Conservation (phyloP, 768 basidiomycete species). For the Podaxis carcinomalis region DNA sequence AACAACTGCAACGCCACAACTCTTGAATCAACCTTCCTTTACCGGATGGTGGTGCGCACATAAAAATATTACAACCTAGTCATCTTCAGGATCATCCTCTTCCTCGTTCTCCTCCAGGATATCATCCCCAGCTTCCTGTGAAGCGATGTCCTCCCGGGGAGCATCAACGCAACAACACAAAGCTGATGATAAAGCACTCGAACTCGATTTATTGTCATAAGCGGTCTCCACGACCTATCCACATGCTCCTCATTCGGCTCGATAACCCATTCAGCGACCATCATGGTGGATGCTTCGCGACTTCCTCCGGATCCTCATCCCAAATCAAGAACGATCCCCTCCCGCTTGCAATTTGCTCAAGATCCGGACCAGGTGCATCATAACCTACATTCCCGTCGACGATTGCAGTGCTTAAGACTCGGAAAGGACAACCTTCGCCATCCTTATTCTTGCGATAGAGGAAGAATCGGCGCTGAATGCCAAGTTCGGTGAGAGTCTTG, state of each 20-base stretch:
- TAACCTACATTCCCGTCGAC: background rate
- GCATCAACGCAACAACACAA: background rate
- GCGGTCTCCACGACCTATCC: background rate
- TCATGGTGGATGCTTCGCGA: background rate
- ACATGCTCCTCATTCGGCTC: background rate
- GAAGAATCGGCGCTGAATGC: background rate
- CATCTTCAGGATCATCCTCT: background rate
- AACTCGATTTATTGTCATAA: background rate
- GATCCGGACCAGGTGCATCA: background rate
- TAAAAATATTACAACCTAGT: background rate
- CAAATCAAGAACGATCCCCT: background rate
- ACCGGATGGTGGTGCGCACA: background rate
- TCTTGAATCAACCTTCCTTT: background rate
- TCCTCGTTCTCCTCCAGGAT: background rate
- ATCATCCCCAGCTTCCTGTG: background rate
- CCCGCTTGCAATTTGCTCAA: background rate
- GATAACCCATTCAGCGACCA: background rate
- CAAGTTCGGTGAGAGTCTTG: background rate
- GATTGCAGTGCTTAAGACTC: background rate
- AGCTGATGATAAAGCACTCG: background rate
- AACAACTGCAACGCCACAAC: background rate
- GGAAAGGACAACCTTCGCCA: background rate
- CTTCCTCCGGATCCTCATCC: background rate
- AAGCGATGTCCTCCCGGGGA: too few species aligned
- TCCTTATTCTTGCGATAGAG: slow-evolving; percentile 5